Base-by-base conservation (phyloP, 495 filamentous ascomycete genomes). In the Daldinia childiae region DNA sequence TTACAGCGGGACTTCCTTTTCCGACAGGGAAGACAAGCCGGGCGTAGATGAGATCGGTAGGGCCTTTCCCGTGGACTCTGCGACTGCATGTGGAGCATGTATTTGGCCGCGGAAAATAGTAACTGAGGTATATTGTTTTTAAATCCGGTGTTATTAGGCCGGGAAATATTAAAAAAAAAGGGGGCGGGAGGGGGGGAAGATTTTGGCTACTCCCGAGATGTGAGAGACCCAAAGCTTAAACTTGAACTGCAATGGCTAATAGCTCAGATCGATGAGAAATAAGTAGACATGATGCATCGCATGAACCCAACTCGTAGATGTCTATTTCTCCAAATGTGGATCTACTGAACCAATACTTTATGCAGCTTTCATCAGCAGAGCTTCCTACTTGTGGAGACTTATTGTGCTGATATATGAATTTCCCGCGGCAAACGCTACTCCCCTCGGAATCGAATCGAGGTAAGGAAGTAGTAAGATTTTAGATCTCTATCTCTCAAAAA, bases 1-100 rank as follows among this genome's bases (percentile, higher is more conserved):
- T 64, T 64, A 17, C 62, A 64, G 50, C 62, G 62, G 24, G 62
- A 64, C n/a, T 64, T 64, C 12, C 62, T 56, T 45, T 57, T 64
- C 38, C 62, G 62, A 27, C 62, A 64, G 21, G 62, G 51, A 21
- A 56, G 51, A 64, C 62, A 64, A 15, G 51, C 62, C 1, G 62
- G 62, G 19, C 36, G 62, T 34, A 64, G 57, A 36, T 64, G 62
- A 24, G 51, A 64, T 38, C 50, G 27, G 11, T 64, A 64, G 6
- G 51, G 51, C 7, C 62, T 51, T 45, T 57, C 62, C 19, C 6
- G 24, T 45, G 36, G 6, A 17, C n/a, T 41, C 5, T 6, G 15
- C 14, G 39, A 41, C 39, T 41, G 39, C 39, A 41, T 41, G 39
- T 41, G 39, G 14, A 41, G 5, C 34, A 36, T 36, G 1, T 41